Percentiles rank a stretch among this genome's conserved stretches.
These are phyloP conservation scores for Furcasterigmium sp. DNA, from an alignment of 2,329 filamentous ascomycete species.

Conservation along the genomic window DNA sequence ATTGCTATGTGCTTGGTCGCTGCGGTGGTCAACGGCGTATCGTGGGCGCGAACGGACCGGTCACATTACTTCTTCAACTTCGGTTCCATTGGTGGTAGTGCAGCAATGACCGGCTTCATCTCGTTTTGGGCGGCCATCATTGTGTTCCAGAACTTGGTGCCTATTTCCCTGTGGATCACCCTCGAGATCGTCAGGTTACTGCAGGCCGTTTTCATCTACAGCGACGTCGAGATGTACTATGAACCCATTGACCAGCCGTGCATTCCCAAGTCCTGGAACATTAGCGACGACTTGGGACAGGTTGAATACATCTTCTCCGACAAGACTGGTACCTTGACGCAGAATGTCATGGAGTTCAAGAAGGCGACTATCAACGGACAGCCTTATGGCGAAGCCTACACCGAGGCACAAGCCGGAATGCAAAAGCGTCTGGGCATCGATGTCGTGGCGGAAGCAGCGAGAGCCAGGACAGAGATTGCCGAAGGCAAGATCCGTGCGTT, in stretches of 20 bases:
- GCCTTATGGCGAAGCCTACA: slow-evolving; percentile 95
- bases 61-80: slow-evolving; percentile 82
- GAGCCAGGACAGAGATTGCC: slow-evolving; percentile 72
- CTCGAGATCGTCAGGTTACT: slow-evolving; percentile 90
- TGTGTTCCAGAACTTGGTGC: slow-evolving; percentile 96
- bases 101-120: slow-evolving; percentile 82
- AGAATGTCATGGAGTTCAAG: slow-evolving; percentile 99
- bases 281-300: slow-evolving; percentile 94
- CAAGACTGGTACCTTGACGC: slow-evolving; percentile 85
- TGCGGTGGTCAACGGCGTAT: slow-evolving; percentile 77
- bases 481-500: slow-evolving; percentile 70
- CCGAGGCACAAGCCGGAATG: slow-evolving; percentile 94
- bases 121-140: slow-evolving; percentile 96
- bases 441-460: slow-evolving; percentile 72
- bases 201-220: slow-evolving; percentile 97
- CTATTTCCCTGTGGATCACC: slow-evolving; percentile 95
- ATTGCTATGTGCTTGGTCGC: slow-evolving; percentile 84
- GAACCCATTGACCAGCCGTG: slow-evolving; percentile 90
- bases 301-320: slow-evolving; percentile 99
- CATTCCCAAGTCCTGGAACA: slow-evolving; percentile 97
- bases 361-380: slow-evolving; percentile 96
- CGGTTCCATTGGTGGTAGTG: slow-evolving; percentile 70
- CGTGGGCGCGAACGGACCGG: slow-evolving; percentile 70
- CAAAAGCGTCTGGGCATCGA: slow-evolving; percentile 86
- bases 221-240: slow-evolving; percentile 95